These are phyloP conservation scores for Saccharomycopsis hybrid DNA, from an alignment of 1,139 yeast species.

Conservation along the genomic window DNA sequence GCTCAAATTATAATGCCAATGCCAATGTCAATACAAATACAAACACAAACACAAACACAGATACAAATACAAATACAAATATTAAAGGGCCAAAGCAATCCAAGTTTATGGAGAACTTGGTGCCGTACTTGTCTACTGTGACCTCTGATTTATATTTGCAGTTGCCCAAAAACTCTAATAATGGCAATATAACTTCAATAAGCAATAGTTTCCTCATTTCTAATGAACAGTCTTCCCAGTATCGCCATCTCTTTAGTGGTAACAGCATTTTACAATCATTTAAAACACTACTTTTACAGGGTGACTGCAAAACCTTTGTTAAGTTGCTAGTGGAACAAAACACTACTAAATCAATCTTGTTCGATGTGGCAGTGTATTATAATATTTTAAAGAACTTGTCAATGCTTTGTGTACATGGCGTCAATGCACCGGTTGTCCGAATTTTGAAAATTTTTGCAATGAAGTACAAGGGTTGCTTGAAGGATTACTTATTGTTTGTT, in stretches of 20 bases:
- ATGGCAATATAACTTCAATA: too few relatives aligned
- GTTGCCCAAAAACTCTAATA: too few relatives aligned
- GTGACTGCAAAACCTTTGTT: constrained; percentile 6
- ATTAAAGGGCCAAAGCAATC: too few relatives aligned
- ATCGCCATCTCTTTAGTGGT: background rate
- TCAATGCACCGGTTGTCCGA: background rate
- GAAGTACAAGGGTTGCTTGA: background rate
- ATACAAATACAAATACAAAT: too few relatives aligned
- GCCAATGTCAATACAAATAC: too few relatives aligned
- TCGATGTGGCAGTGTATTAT: constrained; percentile 8
- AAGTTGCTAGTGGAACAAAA: background rate
- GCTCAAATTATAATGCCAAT: too few relatives aligned
- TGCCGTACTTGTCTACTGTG: too few relatives aligned
- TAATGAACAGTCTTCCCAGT: too few relatives aligned
- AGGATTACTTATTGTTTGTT: background rate
- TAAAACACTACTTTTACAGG: constrained; percentile 3
- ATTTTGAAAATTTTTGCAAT: background rate
- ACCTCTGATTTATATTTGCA: too few relatives aligned
- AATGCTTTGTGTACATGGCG: constrained; percentile 3
- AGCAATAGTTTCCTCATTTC: too few relatives aligned
- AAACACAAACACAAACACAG: too few relatives aligned
- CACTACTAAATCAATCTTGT: background rate
- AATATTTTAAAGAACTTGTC: background rate
- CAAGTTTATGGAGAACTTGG: too few relatives aligned
- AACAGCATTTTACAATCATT: background rate